Percentiles rank a stretch among this genome's conserved stretches.
phyloP scores from a whole-genome alignment of 164 flowering plant species.

The Vitis vinifera region ASM3070453v1 NC_081818.1:17443001-17443500 shows the following conservation, averaged over 20 bases:
- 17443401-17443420: slow-evolving; percentile 28
- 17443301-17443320: slow-evolving; percentile 4
- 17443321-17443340: slow-evolving; percentile 29
- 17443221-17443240: slow-evolving; percentile 9
- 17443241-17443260: neutral
- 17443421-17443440: slow-evolving; percentile 12
- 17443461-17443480: slow-evolving; percentile 50
- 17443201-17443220: slow-evolving; percentile 22
- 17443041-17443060: slow-evolving; percentile 8
- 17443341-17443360: slow-evolving; percentile 2
- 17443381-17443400: slow-evolving; percentile 36
- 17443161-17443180: slow-evolving; percentile 35
- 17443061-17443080: neutral
- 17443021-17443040: neutral
- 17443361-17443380: slow-evolving; percentile 18
- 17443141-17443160: slow-evolving; percentile 31
- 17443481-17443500: slow-evolving; percentile 17
- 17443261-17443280: slow-evolving; percentile 22
- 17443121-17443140: neutral
- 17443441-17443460: slow-evolving; percentile 32
- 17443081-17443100: too few species aligned
- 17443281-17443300: slow-evolving; percentile 10
- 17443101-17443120: neutral
- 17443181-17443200: slow-evolving; percentile 16
- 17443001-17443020: neutral